Conservation (phyloP, 176 grass and related monocot species). For the Saccharum spontaneum region DNA sequence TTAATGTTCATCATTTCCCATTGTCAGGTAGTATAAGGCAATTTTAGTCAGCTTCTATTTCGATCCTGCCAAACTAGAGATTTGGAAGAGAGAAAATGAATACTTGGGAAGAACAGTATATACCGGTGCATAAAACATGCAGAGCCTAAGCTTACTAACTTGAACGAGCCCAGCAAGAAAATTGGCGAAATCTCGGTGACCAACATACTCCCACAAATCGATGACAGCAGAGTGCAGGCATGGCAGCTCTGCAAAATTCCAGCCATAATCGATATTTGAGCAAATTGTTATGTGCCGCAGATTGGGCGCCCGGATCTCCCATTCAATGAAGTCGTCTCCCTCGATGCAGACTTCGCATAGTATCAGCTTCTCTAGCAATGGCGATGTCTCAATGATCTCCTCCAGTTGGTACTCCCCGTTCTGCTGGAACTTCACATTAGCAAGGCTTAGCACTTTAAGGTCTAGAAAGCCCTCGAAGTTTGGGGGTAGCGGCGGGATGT, state of each 20-base stretch:
- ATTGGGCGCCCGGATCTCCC: conserved; percentile 27
- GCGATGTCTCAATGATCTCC: conserved; percentile 26
- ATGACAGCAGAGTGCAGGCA: conserved; percentile 15
- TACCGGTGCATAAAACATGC: background rate
- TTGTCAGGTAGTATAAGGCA: background rate
- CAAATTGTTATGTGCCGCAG: conserved; percentile 2
- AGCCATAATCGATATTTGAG: conserved; percentile 20
- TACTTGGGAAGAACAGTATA: background rate
- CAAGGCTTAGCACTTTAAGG: background rate
- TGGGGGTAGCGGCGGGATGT: background rate
- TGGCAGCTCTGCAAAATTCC: conserved; percentile 3
- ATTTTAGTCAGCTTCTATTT: background rate
- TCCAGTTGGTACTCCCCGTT: conserved; percentile 28
- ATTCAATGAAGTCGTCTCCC: background rate
- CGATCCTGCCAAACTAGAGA: background rate
- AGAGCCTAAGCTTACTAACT: background rate
- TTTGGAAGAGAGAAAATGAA: background rate
- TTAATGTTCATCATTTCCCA: background rate
- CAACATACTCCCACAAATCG: conserved; percentile 21
- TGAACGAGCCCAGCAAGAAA: conserved; percentile 8
- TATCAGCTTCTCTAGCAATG: conserved; percentile 4
- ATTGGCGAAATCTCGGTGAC: conserved; percentile 8
- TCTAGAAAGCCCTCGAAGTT: conserved; percentile 12
- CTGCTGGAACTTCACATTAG: background rate
- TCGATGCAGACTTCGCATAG: background rate